These are phyloP conservation scores for Fusarium torulosum DNA, from an alignment of 2,329 filamentous ascomycete species.

Conservation along the genomic window DNA sequence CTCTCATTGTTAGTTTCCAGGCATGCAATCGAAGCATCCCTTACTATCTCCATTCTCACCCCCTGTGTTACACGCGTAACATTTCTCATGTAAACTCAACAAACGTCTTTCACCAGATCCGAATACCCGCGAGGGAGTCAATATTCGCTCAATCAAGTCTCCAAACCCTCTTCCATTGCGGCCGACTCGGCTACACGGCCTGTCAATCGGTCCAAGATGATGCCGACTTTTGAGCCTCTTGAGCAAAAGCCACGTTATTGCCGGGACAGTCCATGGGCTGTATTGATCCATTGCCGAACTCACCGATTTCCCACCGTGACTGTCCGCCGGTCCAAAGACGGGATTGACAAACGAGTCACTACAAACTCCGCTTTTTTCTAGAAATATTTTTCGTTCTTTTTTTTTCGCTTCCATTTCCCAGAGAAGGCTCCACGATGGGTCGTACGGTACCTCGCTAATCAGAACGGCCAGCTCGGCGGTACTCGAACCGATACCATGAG, in stretches of 20 bases:
- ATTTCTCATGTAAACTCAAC: slow-evolving; percentile 3
- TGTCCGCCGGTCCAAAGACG: slow-evolving; percentile 26
- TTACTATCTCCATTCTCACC: background rate
- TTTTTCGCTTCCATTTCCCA: slow-evolving; percentile 29
- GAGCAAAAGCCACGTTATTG: slow-evolving; percentile 26
- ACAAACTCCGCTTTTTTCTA: slow-evolving; percentile 23
- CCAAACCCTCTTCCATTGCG: slow-evolving; percentile 6
- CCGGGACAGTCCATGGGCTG: slow-evolving; percentile 13
- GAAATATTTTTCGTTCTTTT: slow-evolving; percentile 38
- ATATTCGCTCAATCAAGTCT: slow-evolving; percentile 11
- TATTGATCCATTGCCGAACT: slow-evolving; percentile 21
- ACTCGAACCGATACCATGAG: slow-evolving; percentile 22
- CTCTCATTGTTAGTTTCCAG: slow-evolving; percentile 26
- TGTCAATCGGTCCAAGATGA: slow-evolving; percentile 30
- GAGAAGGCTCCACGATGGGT: slow-evolving; percentile 20
- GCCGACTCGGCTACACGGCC: slow-evolving; percentile 33
- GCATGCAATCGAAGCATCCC: slow-evolving; percentile 19
- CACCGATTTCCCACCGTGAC: slow-evolving; percentile 31
- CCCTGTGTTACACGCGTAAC: background rate
- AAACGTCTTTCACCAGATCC: slow-evolving; percentile 12
- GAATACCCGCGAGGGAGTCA: slow-evolving; percentile 20
- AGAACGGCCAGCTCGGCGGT: slow-evolving; percentile 29
- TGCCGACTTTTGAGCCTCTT: slow-evolving; percentile 16
- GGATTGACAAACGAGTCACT: slow-evolving; percentile 38
- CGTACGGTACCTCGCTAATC: slow-evolving; percentile 27